Base-by-base conservation (phyloP, 225 moss, liverwort and hornwort species). In the Marchantia polymorpha region DNA sequence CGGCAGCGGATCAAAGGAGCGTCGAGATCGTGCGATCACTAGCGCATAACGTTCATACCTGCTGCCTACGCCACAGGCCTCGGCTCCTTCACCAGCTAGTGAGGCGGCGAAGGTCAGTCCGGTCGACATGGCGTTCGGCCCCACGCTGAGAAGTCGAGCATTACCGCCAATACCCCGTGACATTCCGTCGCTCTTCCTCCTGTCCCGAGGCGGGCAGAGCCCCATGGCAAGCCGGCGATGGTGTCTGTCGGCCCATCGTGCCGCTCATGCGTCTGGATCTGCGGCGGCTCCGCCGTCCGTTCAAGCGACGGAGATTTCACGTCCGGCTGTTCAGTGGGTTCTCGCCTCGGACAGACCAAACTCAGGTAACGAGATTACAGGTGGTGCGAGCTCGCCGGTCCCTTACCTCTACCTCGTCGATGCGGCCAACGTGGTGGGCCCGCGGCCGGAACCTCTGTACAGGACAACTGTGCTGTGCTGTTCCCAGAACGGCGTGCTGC, bases 41-140 rank as follows among this genome's bases (percentile, higher is more conserved):
- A 51, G 50, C 22, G 50, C 71, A 71, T 71, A 71, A 71, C 71
- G 49, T 71, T 71, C 71, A 22, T n/a, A 49, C 15, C 48, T 49
- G 70, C 48, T 49, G 70, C 70, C 22, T 46, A 16, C 68, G 66
- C 66, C 47, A 49, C 9, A 4, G 71, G 71, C 11, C 71, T 51
- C 50, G 71, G 17, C 49, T 71, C 71, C 51, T 71, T 50, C 49
- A 50, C 22, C 69, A 17, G 14, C 70, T 12, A 16, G 19, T 4
- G 71, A 71, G 49, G 49, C n/a, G 50, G 50, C 50, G 47, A 2
- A 11, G 10, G n/a, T 23, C 15, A 64, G 23, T 48, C 47, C 47
- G 39, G 1, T 39, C 39, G 23, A 4, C 39, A 46, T 31, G 68
- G 46, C 46, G 19, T 69, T 8, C 46, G 46, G 31, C 48, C 69